These are phyloP conservation scores for Micractinium conductrix DNA, from an alignment of 139 green algal species.

Conservation along the genomic window DNA sequence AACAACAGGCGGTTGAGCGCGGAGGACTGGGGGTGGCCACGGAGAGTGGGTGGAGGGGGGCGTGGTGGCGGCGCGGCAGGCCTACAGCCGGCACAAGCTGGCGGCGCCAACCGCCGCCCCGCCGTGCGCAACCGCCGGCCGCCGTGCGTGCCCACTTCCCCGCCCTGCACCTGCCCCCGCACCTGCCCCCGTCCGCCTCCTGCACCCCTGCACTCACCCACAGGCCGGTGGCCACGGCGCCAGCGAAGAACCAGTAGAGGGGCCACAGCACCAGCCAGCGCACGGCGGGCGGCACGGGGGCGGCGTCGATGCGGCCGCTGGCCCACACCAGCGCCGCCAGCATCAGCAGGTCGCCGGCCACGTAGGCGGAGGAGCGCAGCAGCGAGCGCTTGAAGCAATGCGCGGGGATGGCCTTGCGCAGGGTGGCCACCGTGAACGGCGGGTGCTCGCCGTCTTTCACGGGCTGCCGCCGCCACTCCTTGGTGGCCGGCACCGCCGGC, in stretches of 20 bases:
- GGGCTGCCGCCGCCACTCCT: slow-evolving; percentile 19
- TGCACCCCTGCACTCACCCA: slow-evolving; percentile 65
- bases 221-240: slow-evolving; percentile 73
- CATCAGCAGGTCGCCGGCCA: slow-evolving; percentile 66
- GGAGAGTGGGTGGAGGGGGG: background rate
- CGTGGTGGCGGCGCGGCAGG: background rate
- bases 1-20: too few relatives aligned
- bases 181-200: too few relatives aligned
- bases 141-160: too few relatives aligned
- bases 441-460: background rate
- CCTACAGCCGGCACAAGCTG: too few relatives aligned
- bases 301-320: slow-evolving; percentile 60
- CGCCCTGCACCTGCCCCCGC: too few relatives aligned
- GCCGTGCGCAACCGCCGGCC: too few relatives aligned
- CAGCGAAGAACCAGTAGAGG: slow-evolving; percentile 79
- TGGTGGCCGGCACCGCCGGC: background rate
- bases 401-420: slow-evolving; percentile 80
- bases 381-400: slow-evolving; percentile 85
- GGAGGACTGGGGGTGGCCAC: too few relatives aligned
- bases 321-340: slow-evolving; percentile 53
- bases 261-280: slow-evolving; percentile 69
- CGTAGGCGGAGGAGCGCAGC: slow-evolving; percentile 62
- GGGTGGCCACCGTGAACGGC: slow-evolving; percentile 53
- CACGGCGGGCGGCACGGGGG: slow-evolving; percentile 43
- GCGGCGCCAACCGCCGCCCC: too few relatives aligned